Evolutionary conservation across 2,329 filamentous ascomycete genomes (phyloP), one percentile per base, ranked within the genome.

Genomic region (Aspergillus chevalieri): DNA sequence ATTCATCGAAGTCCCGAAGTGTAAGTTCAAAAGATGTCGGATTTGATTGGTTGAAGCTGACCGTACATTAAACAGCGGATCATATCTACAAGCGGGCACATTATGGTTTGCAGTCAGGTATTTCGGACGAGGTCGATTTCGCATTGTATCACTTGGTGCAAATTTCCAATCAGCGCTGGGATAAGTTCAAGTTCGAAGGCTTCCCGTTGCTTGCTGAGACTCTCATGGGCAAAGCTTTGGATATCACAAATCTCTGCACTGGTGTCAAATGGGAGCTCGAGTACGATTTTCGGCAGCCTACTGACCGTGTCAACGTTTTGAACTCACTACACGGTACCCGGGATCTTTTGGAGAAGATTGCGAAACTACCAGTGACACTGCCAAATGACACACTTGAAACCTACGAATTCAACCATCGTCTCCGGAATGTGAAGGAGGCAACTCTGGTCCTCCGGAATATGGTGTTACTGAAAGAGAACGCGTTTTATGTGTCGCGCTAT

Each of bases 101-200:
- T 34, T 84, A 91, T 58, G 85, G 91, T 4, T 74, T 98, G 22
- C 86, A 87, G 54, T 95, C 89, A 12, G 82, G 83, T 2, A 82
- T 95, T 22, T 80, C 80, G 3, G 80, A 84, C 10, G 92, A 98
- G 65, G 87, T 96, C 61, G 84, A 89, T n/a, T 97, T 94, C 70
- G 92, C 90, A 0, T 75, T 97, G 9, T 89, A 95, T 60, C 92
- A 97, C 61, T 74, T 97, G 3, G 90, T 97, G 52, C 95, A 95
- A 66, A 96, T 97, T 24, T 96, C 91, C 0, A 93, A 86, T 63
- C 91, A 97, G 68, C 82, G 91, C 41, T 92, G 92, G 43, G 93
- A 97, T 66, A 95, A 95, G 69, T 96, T 95, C 71, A 87, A 89
- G 52, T 96, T 97, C 57, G 90, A 95, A 59, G 87, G 89, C 4